These are phyloP conservation scores for Colletotrichum sp. DNA, from an alignment of 2,329 filamentous ascomycete genomes.

Conservation along the genomic window DNA sequence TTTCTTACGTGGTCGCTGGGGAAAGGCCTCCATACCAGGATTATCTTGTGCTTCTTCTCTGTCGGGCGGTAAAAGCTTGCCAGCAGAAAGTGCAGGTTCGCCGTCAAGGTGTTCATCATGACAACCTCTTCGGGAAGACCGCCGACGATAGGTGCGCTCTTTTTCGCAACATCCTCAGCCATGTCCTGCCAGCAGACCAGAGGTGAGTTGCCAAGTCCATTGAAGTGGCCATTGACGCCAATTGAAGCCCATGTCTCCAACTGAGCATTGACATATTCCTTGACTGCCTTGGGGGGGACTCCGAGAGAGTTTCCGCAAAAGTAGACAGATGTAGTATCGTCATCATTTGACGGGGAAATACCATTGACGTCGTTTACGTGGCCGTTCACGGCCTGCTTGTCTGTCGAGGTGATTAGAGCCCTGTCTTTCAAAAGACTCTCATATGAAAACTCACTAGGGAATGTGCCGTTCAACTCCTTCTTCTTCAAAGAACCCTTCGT, in stretches of 20 bases:
- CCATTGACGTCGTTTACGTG: conserved; percentile 23
- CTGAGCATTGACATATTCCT: conserved; percentile 71
- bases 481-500: conserved; percentile 74
- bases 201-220: conserved; percentile 68
- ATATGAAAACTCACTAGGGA: conserved; percentile 39
- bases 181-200: conserved; percentile 79
- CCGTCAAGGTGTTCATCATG: conserved; percentile 86
- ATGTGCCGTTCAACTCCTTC: conserved; percentile 55
- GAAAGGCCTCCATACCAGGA: conserved; percentile 90
- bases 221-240: conserved; percentile 86
- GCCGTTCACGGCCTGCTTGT: conserved; percentile 26
- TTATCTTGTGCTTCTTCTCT: conserved; percentile 72
- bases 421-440: not conserved
- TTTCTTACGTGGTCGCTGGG: conserved; percentile 76
- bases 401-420: not conserved
- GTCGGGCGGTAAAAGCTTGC: conserved; percentile 82
- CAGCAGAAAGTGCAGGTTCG: conserved; percentile 82
- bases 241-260: conserved; percentile 85
- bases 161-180: conserved; percentile 73
- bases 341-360: conserved; percentile 25
- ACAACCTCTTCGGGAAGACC: conserved; percentile 76
- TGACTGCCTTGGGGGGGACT: conserved; percentile 72
- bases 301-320: conserved; percentile 83
- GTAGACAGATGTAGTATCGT: conserved; percentile 64
- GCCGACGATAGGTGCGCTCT: conserved; percentile 77